Percentiles rank a stretch among this genome's conserved stretches.
Evolutionary conservation across 2,329 filamentous ascomycete genomes (phyloP).

Genomic region (Aspergillus pseudonomiae): DNA sequence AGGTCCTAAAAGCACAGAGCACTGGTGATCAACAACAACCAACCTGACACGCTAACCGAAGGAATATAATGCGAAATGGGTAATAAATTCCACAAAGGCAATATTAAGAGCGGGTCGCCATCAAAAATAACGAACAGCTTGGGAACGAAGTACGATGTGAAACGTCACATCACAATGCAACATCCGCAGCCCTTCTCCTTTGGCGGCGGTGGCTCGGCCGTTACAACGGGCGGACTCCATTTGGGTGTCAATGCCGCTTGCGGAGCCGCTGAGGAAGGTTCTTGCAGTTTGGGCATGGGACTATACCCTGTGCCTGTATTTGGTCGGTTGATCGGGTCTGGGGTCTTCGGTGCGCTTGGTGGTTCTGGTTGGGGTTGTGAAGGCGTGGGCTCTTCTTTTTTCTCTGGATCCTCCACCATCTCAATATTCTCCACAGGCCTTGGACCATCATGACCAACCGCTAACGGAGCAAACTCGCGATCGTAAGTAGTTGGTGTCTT

Average conservation of each 20-base stretch:
- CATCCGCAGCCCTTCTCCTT: conserved; percentile 63
- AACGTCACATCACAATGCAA: conserved; percentile 72
- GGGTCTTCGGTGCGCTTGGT: conserved; percentile 28
- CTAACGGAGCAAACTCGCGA: conserved; percentile 82
- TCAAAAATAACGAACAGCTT: neutral
- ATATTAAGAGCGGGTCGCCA: neutral
- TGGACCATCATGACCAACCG: conserved; percentile 42
- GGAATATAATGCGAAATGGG: conserved; percentile 9
- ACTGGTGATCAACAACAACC: conserved; percentile 13
- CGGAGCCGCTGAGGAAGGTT: conserved; percentile 39
- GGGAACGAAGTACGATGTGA: neutral
- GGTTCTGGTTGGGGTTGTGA: conserved; percentile 17
- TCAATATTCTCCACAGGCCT: conserved; percentile 21
- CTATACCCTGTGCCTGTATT: conserved; percentile 54
- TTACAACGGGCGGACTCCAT: conserved; percentile 50
- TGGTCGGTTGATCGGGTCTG: conserved; percentile 33
- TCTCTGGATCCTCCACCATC: conserved; percentile 16
- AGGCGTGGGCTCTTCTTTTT: conserved; percentile 6
- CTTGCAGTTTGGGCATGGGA: conserved; percentile 52
- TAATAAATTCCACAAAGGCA: conserved; percentile 1
- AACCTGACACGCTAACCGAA: conserved; percentile 24
- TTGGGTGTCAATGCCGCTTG: conserved; percentile 40
- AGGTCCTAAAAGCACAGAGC: conserved; percentile 13
- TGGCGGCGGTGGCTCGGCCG: conserved; percentile 57
- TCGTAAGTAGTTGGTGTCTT: conserved; percentile 85